These are phyloP conservation scores for Garcileccinum viscosum DNA, from an alignment of 1,284 basidiomycete species.

Conservation along the genomic window DNA sequence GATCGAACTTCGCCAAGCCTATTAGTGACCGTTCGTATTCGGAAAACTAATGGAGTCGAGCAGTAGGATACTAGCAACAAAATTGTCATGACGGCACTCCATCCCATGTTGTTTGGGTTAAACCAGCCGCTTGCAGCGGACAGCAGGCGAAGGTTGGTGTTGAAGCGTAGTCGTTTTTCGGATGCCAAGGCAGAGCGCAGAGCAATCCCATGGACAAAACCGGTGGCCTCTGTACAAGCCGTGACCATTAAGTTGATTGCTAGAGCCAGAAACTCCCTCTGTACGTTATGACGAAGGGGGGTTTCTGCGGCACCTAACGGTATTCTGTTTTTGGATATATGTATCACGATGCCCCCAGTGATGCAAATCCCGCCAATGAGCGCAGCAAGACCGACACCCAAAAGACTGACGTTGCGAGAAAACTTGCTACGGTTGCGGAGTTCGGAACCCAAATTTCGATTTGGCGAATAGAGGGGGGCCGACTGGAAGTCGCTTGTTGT, in stretches of 20 bases:
- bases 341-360: constrained; percentile 28
- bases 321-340: constrained; percentile 25
- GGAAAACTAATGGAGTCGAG: constrained; percentile 32
- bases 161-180: constrained; percentile 34
- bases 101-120: constrained; percentile 32
- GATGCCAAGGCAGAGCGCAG: constrained; percentile 37
- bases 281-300: constrained; percentile 20
- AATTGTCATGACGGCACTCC: constrained; percentile 32
- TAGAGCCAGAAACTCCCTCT: constrained; percentile 32
- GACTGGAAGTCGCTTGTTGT: too few relatives aligned
- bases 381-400: neutral
- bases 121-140: constrained; percentile 23
- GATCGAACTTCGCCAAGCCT: neutral
- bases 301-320: constrained; percentile 30
- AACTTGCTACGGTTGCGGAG: neutral
- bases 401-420: neutral
- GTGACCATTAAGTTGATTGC: constrained; percentile 33
- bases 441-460: neutral
- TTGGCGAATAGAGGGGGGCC: neutral
- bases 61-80: constrained; percentile 37
- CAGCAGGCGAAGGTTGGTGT: constrained; percentile 40
- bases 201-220: constrained; percentile 35
- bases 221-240: constrained; percentile 37
- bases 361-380: neutral
- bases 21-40: too few relatives aligned